Evolutionary conservation across 176 grass and related monocot genomes (phyloP).

Genomic region (Rhipidocladum racemiflorum): DNA sequence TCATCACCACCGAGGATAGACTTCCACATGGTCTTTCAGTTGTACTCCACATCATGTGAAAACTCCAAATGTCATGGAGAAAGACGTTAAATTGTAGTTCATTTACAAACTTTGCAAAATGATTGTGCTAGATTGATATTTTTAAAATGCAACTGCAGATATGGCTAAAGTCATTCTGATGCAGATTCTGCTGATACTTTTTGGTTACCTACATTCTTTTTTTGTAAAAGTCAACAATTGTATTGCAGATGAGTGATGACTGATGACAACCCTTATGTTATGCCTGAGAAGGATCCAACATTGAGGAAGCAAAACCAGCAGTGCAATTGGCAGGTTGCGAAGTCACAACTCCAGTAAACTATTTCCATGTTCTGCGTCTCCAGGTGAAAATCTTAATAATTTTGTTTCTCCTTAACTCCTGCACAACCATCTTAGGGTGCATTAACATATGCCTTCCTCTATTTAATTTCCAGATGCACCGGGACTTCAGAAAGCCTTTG

Average conservation of each 20-base stretch:
- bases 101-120: background rate
- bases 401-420: background rate
- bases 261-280: constrained; percentile 90
- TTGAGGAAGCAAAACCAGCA: constrained; percentile 88
- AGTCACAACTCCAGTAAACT: constrained; percentile 98
- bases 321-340: constrained; percentile 98
- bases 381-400: constrained; percentile 54
- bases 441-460: constrained; percentile 12
- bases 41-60: background rate
- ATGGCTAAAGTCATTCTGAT: background rate
- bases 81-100: background rate
- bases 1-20: too few species aligned
- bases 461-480: constrained; percentile 69
- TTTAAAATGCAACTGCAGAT: background rate
- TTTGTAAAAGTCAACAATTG: background rate
- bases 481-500: constrained; percentile 92
- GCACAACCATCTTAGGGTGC: constrained; percentile 7
- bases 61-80: background rate
- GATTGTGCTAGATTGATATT: background rate
- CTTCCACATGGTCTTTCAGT: too few species aligned
- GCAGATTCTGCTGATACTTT: constrained; percentile 4
- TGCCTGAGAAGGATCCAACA: constrained; percentile 98
- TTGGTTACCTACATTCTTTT: constrained; percentile 8
- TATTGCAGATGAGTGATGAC: constrained; percentile 97
- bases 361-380: constrained; percentile 87